Conservation (phyloP, 148 eudicot genomes). For the Linanthus parryae region DNA sequence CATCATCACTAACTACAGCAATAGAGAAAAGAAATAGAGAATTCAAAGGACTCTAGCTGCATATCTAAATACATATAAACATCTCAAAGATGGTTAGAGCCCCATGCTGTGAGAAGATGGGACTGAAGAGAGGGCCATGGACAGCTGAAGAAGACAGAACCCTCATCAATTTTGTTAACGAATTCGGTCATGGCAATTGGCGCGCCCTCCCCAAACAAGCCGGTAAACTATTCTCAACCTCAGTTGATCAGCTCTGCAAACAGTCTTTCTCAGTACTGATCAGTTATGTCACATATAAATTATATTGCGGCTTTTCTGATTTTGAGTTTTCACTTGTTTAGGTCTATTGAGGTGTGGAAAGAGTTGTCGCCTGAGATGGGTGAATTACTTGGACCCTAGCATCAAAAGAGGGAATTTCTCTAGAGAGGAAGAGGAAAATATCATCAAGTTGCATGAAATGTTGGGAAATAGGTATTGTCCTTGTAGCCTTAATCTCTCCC, state of each 20-base stretch:
- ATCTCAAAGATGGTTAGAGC: slow-evolving; percentile 61
- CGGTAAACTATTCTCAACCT: too few species aligned
- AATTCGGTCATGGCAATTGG: slow-evolving; percentile 71
- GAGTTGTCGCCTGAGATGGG: slow-evolving; percentile 56
- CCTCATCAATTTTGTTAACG: slow-evolving; percentile 33
- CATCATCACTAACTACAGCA: slow-evolving; percentile 4
- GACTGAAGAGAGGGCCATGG: slow-evolving; percentile 73
- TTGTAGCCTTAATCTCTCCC: too few species aligned
- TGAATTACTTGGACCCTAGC: slow-evolving; percentile 51
- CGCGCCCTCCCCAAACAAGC: slow-evolving; percentile 66
- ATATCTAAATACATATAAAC: neutral
- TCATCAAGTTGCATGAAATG: slow-evolving; percentile 30
- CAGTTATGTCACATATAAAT: too few species aligned
- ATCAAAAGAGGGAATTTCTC: slow-evolving; percentile 44
- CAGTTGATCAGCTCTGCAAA: too few species aligned
- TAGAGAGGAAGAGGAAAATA: slow-evolving; percentile 37
- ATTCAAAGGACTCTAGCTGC: neutral
- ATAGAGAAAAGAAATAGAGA: neutral
- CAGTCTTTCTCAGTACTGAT: too few species aligned
- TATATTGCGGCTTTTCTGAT: too few species aligned
- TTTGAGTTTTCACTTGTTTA: slow-evolving; percentile 1
- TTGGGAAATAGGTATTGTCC: slow-evolving; percentile 49
- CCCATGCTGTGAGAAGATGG: slow-evolving; percentile 69
- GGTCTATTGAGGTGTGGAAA: slow-evolving; percentile 51
- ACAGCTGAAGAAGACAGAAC: slow-evolving; percentile 51